phyloP scores from a whole-genome alignment of 2,329 filamentous ascomycete species.

The Juglanconis sp. region DNA sequence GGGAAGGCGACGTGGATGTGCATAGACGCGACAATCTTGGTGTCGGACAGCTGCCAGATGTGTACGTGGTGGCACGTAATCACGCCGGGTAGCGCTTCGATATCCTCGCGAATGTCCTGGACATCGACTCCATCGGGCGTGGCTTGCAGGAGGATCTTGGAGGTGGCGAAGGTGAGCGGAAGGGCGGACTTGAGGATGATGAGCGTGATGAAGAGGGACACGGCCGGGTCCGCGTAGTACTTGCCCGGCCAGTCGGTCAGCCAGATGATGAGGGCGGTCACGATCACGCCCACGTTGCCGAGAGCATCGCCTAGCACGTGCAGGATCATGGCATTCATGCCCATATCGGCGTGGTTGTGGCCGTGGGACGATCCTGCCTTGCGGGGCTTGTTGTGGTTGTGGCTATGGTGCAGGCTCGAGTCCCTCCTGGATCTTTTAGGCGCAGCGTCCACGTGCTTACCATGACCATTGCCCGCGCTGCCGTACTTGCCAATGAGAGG shows the following conservation, averaged over 20 bases:
- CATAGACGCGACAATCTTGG: constrained; percentile 87
- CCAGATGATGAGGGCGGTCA: constrained; percentile 86
- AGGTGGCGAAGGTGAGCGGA: constrained; percentile 74
- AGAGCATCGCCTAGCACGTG: constrained; percentile 80
- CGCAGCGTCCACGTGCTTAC: constrained; percentile 26
- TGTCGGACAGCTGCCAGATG: constrained; percentile 96
- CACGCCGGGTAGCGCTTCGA: constrained; percentile 78
- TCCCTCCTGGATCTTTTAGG: constrained; percentile 39
- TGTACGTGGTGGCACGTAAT: constrained; percentile 93
- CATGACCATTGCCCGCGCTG: constrained; percentile 25
- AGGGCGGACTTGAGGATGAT: constrained; percentile 72
- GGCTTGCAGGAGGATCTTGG: constrained; percentile 88
- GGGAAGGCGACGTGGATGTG: constrained; percentile 91
- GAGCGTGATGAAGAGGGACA: constrained; percentile 90
- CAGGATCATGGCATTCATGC: constrained; percentile 83
- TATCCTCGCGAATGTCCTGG: constrained; percentile 89
- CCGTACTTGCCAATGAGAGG: constrained; percentile 31
- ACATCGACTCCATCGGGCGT: constrained; percentile 86
- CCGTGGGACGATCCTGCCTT: constrained; percentile 60
- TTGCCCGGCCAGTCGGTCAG: constrained; percentile 77
- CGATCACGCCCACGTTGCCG: constrained; percentile 82
- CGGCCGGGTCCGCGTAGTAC: constrained; percentile 84
- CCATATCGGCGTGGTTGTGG: constrained; percentile 83
- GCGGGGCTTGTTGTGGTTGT: constrained; percentile 78
- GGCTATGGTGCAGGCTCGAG: constrained; percentile 61